Conservation (phyloP, 2,329 filamentous ascomycete species). For the Sporothrix sp. region DNA sequence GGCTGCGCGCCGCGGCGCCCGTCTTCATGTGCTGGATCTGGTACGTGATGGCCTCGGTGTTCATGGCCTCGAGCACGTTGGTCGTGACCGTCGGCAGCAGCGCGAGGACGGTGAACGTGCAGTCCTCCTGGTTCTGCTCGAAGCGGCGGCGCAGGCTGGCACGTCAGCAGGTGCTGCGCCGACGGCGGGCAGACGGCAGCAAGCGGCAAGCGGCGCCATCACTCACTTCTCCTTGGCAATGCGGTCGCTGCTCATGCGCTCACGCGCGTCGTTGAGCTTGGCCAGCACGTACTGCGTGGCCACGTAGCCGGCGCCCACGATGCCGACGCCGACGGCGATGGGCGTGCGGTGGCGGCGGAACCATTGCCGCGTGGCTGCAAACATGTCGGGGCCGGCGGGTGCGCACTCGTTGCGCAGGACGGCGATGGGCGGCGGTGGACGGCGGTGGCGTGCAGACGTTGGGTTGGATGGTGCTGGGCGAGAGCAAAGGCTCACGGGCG, state of each 20-base stretch:
- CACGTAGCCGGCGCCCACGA: slow-evolving; percentile 83
- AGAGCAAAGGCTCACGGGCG: background rate
- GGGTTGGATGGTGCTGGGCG: too few relatives aligned
- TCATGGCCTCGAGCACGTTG: slow-evolving; percentile 76
- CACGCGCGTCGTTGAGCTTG: slow-evolving; percentile 86
- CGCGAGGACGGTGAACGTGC: slow-evolving; percentile 94
- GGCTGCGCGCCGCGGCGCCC: slow-evolving; percentile 32
- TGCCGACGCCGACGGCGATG: slow-evolving; percentile 76
- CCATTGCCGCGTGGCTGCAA: slow-evolving; percentile 75
- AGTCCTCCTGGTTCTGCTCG: slow-evolving; percentile 98
- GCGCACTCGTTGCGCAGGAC: background rate
- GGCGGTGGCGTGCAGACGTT: too few relatives aligned
- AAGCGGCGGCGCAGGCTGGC: slow-evolving; percentile 86
- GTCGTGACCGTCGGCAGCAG: slow-evolving; percentile 85
- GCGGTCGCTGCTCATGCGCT: slow-evolving; percentile 92
- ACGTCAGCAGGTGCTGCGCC: slow-evolving; percentile 13
- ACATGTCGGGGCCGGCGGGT: slow-evolving; percentile 33
- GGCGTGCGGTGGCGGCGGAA: slow-evolving; percentile 83
- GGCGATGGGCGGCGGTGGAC: slow-evolving; percentile 9
- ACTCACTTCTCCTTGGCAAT: slow-evolving; percentile 92
- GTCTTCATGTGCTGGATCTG: slow-evolving; percentile 90
- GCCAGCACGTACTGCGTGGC: slow-evolving; percentile 85
- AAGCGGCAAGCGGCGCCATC: background rate
- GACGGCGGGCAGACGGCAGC: background rate
- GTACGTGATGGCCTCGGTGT: slow-evolving; percentile 85